Evolutionary conservation across 2,329 filamentous ascomycete genomes (phyloP).

Genomic region (Fusarium tanahbumbuense): DNA sequence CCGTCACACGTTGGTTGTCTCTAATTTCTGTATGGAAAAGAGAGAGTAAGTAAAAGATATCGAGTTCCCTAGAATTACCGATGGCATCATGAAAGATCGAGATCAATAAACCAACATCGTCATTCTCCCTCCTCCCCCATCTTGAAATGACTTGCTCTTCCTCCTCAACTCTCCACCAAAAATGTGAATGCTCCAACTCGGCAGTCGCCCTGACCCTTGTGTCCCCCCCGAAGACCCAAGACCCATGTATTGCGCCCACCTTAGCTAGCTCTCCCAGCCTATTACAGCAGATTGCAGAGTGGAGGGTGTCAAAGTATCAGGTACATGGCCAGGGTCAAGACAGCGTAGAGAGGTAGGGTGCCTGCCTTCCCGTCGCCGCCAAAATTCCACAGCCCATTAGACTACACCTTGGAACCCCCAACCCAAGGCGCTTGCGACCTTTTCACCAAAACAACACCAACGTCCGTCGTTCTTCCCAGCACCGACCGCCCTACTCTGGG

Average conservation of each 20-base stretch:
- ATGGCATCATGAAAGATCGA: slow-evolving; percentile 2
- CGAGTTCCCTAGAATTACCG: neutral
- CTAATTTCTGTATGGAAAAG: neutral
- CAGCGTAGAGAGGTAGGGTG: slow-evolving; percentile 12
- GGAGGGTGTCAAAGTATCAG: slow-evolving; percentile 28
- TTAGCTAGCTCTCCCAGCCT: slow-evolving; percentile 14
- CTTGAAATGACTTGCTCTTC: slow-evolving; percentile 21
- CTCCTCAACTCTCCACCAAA: slow-evolving; percentile 17
- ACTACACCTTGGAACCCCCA: slow-evolving; percentile 44
- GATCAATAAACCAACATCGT: slow-evolving; percentile 18
- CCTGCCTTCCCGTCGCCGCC: slow-evolving; percentile 37
- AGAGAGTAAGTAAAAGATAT: neutral
- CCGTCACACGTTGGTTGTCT: slow-evolving; percentile 5
- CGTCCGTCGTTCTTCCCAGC: slow-evolving; percentile 24
- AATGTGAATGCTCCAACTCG: slow-evolving; percentile 42
- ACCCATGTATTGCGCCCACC: slow-evolving; percentile 28
- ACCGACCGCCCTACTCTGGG: slow-evolving; percentile 41
- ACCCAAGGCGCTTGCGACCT: slow-evolving; percentile 45
- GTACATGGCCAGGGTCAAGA: slow-evolving; percentile 27
- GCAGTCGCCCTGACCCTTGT: slow-evolving; percentile 46
- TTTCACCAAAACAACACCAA: slow-evolving; percentile 48
- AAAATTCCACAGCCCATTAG: slow-evolving; percentile 41
- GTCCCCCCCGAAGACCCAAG: slow-evolving; percentile 19
- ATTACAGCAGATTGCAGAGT: slow-evolving; percentile 24
- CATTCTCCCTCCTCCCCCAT: slow-evolving; percentile 11